These are phyloP conservation scores for Nannizziopsis arthrosporioides DNA, from an alignment of 2,329 filamentous ascomycete genomes.

Conservation along the genomic window DNA sequence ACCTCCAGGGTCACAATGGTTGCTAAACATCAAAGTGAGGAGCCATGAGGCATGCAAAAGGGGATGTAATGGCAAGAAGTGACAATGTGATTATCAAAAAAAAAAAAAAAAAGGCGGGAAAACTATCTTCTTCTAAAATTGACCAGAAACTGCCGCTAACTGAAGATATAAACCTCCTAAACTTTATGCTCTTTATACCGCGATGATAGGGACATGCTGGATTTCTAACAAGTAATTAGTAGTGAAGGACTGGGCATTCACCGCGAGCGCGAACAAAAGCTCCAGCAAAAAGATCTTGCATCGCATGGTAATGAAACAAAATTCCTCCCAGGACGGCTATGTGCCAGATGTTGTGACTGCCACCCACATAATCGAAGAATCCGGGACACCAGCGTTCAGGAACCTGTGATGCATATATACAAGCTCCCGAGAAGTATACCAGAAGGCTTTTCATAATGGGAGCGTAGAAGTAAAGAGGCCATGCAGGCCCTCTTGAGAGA, in stretches of 20 bases:
- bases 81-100: no score
- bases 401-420: slow-evolving; percentile 81
- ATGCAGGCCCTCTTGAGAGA: slow-evolving; percentile 61
- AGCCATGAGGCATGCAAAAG: no score
- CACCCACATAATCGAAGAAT: slow-evolving; percentile 87
- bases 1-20: no score
- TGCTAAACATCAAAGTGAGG: no score
- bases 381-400: slow-evolving; percentile 90
- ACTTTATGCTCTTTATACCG: no score
- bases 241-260: slow-evolving; percentile 22
- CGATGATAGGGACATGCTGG: background rate
- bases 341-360: slow-evolving; percentile 97
- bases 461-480: slow-evolving; percentile 81
- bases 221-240: background rate
- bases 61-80: no score
- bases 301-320: slow-evolving; percentile 90
- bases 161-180: no score
- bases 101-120: no score
- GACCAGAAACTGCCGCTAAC: no score
- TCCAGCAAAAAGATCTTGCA: slow-evolving; percentile 83
- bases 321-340: slow-evolving; percentile 88
- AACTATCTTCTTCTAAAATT: no score
- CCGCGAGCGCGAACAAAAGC: slow-evolving; percentile 58
- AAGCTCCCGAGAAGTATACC: slow-evolving; percentile 75
- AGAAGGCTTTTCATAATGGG: slow-evolving; percentile 72